These are phyloP conservation scores for Fusarium abutilonis DNA, from an alignment of 2,329 filamentous ascomycete genomes.

Conservation along the genomic window DNA sequence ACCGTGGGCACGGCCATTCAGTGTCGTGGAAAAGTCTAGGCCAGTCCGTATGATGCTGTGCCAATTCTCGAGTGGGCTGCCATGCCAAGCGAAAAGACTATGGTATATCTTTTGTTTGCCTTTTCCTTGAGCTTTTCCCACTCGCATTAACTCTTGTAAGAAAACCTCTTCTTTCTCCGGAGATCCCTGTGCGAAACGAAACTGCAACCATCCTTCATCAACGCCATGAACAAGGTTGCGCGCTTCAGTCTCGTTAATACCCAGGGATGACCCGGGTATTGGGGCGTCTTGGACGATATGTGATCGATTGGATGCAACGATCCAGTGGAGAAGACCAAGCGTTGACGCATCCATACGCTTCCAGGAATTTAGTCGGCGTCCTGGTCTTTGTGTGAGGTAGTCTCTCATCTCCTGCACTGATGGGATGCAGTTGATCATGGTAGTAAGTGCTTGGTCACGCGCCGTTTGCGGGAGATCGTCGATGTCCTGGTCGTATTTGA, in stretches of 20 bases:
- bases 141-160: conserved; percentile 64
- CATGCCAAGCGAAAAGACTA: conserved; percentile 89
- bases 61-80: conserved; percentile 81
- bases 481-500: conserved; percentile 40
- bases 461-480: conserved; percentile 29
- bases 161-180: conserved; percentile 88
- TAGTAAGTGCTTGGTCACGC: conserved; percentile 46
- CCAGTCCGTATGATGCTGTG: conserved; percentile 88
- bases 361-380: conserved; percentile 55
- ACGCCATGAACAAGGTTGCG: conserved; percentile 67
- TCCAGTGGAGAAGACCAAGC: conserved; percentile 80
- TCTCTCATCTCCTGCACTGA: conserved; percentile 66
- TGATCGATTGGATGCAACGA: conserved; percentile 88
- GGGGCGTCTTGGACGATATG: conserved; percentile 80
- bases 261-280: conserved; percentile 35
- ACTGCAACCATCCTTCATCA: conserved; percentile 74
- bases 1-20: conserved; percentile 76
- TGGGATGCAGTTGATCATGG: conserved; percentile 69
- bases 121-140: conserved; percentile 47
- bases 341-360: conserved; percentile 71
- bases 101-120: conserved; percentile 59
- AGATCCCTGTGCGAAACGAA: conserved; percentile 86
- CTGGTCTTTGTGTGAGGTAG: conserved; percentile 56
- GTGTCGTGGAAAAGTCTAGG: conserved; percentile 72
- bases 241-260: conserved; percentile 32